A percentile compares a stretch with the other conserved stretches of the same genome.
These are phyloP conservation scores for Venturia carpophila DNA, from an alignment of 2,329 filamentous ascomycete genomes.

Conservation along the genomic window DNA sequence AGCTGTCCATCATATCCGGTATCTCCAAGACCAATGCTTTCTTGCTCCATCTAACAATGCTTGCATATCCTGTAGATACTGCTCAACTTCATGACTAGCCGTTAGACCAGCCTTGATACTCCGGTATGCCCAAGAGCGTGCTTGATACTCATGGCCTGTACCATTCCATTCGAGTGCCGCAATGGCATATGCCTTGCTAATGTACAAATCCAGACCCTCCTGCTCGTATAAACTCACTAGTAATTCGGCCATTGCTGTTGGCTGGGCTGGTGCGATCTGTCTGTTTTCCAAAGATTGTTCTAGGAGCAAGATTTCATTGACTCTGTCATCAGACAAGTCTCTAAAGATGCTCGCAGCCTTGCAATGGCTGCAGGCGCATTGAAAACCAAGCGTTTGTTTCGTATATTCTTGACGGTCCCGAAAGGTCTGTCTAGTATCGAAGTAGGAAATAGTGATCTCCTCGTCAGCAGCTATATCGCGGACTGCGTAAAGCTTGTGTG, in stretches of 20 bases:
- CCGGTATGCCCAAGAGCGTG: not conserved
- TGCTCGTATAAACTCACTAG: conserved; percentile 33
- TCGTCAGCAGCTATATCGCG: conserved; percentile 34
- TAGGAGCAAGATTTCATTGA: conserved; percentile 28
- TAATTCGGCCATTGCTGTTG: conserved; percentile 20
- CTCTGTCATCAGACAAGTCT: conserved; percentile 31
- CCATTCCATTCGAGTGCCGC: conserved; percentile 37
- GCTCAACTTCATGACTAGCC: not conserved
- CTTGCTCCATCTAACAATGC: conserved; percentile 11
- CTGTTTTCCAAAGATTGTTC: conserved; percentile 32
- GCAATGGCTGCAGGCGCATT: conserved; percentile 33
- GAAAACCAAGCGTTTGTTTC: conserved; percentile 33
- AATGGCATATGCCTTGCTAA: conserved; percentile 31
- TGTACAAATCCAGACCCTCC: conserved; percentile 29
- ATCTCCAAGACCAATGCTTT: conserved; percentile 9
- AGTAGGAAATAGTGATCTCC: conserved; percentile 37
- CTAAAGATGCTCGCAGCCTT: conserved; percentile 24
- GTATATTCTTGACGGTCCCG: conserved; percentile 28
- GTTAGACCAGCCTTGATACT: conserved; percentile 1
- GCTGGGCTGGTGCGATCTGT: conserved; percentile 19
- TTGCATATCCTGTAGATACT: conserved; percentile 6
- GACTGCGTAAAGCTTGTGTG: not conserved
- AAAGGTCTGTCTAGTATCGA: conserved; percentile 28
- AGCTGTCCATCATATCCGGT: not conserved
- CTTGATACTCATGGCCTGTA: conserved; percentile 25